A percentile compares a stretch with the other conserved stretches of the same genome.
phyloP scores from a whole-genome alignment of 345 rosid species.

The Arabis hirsuta region DNA sequence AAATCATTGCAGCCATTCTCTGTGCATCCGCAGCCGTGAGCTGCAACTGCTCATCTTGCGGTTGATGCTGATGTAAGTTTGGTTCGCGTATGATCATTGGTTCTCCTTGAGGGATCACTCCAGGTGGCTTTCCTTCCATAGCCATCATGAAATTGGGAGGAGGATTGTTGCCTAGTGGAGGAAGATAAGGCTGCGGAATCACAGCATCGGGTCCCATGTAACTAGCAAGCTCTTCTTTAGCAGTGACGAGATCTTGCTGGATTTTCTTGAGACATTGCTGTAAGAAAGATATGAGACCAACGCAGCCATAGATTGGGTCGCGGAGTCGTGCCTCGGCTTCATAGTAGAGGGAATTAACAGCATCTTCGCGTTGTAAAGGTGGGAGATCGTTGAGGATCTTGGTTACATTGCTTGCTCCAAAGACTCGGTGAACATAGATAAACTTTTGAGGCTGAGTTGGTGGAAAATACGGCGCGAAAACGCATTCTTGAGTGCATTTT shows the following conservation, averaged over 20 bases:
- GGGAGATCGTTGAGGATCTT: slow-evolving; percentile 70
- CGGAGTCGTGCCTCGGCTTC: slow-evolving; percentile 86
- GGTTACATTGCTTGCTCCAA: slow-evolving; percentile 79
- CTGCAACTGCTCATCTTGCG: slow-evolving; percentile 54
- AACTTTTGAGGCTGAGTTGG: slow-evolving; percentile 78
- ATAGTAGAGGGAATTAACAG: slow-evolving; percentile 74
- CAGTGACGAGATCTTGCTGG: slow-evolving; percentile 53
- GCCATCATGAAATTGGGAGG: slow-evolving; percentile 51
- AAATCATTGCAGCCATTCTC: slow-evolving; percentile 52
- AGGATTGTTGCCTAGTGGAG: slow-evolving; percentile 46
- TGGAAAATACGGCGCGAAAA: slow-evolving; percentile 83
- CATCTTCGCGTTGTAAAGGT: slow-evolving; percentile 62
- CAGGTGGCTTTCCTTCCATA: slow-evolving; percentile 59
- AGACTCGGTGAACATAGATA: slow-evolving; percentile 59
- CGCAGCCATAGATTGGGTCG: slow-evolving; percentile 90
- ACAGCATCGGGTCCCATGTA: slow-evolving; percentile 60
- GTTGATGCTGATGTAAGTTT: slow-evolving; percentile 41
- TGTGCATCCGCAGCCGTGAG: slow-evolving; percentile 57
- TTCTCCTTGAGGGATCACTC: slow-evolving; percentile 40
- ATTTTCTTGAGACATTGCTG: slow-evolving; percentile 65
- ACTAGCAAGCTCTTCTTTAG: slow-evolving; percentile 63
- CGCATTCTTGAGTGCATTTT: slow-evolving; percentile 84
- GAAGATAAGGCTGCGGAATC: slow-evolving; percentile 44
- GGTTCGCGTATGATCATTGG: slow-evolving; percentile 49
- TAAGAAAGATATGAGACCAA: slow-evolving; percentile 65